Evolutionary conservation across 1,284 basidiomycete genomes (phyloP), one percentile per base, ranked within the genome.

Genomic region (Mycosarcoma mackinlayi): DNA sequence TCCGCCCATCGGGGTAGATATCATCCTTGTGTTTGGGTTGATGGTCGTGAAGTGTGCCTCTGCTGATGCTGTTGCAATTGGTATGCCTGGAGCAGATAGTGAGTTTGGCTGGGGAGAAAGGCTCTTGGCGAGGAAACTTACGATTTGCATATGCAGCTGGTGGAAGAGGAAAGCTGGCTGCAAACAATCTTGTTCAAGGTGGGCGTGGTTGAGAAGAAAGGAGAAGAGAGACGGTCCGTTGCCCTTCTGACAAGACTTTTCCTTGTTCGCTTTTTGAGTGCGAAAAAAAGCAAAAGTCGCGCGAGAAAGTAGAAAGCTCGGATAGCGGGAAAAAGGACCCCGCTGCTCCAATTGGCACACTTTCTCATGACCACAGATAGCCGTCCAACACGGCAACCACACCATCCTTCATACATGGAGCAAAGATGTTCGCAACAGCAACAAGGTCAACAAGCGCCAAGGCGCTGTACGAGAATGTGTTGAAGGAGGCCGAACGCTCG

Each of bases 1-100:
- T 71, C 68, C 68, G 68, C 68, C 68, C 68, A 71, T 71, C 68
- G 68, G 62, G 62, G 58, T 62, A 55, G 44, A 31, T 66, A 58
- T 71, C 68, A 62, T 71, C 68, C 57, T 39, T 40, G 37, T 60
- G 24, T 19, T 11, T 41, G 14, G 9, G 25, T 13, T 27, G 19
- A 3, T 13, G 37, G 28, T 33, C 23, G 39, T 16, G 10, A 35
- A 50, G 40, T 27, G 46, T 48, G 18, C 14, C 19, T 18, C 18
- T 30, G 45, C 6, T 3, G 14, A 1, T 14, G 30, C 13, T 46
- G 4, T 13, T 34, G 44, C 42, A n/a, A n/a, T n/a, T n/a, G 19
- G 11, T 33, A 16, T 34, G 44, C 30, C 11, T 27, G 38, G 24
- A 6, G 39, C 18, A n/a, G 10, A n/a, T 27, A 8, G 24, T 14